Percentiles rank a stretch among this genome's conserved stretches.
Evolutionary conservation across 2,329 filamentous ascomycete genomes (phyloP).

Genomic region (Elsinoe fawcettii): DNA sequence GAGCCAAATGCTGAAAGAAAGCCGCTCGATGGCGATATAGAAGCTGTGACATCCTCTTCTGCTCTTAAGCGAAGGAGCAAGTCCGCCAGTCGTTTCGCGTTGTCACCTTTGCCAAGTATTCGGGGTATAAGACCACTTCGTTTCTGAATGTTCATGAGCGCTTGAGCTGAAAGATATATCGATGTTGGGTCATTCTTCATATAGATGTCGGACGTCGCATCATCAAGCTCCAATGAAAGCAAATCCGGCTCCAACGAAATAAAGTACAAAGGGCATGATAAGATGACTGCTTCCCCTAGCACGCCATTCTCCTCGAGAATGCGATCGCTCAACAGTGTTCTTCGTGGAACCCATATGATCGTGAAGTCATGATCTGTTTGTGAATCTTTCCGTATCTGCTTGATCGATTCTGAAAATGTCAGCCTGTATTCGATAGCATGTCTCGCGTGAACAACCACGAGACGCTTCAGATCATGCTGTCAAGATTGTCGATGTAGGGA

Average conservation of each 20-base stretch:
- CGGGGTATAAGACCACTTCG: slow-evolving; percentile 88
- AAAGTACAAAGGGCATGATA: slow-evolving; percentile 81
- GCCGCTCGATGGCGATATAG: slow-evolving; percentile 34
- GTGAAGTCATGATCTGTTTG: slow-evolving; percentile 92
- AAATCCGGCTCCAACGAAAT: slow-evolving; percentile 87
- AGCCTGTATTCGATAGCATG: slow-evolving; percentile 35
- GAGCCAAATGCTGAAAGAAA: slow-evolving; percentile 54
- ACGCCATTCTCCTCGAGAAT: slow-evolving; percentile 89
- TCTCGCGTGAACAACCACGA: slow-evolving; percentile 6
- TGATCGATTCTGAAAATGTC: slow-evolving; percentile 70
- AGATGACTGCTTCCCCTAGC: slow-evolving; percentile 81
- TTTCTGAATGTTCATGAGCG: slow-evolving; percentile 88
- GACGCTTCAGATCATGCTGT: slow-evolving; percentile 20
- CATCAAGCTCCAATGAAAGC: slow-evolving; percentile 80
- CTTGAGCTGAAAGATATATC: slow-evolving; percentile 81
- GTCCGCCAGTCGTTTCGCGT: slow-evolving; percentile 81
- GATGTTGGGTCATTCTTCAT: slow-evolving; percentile 83
- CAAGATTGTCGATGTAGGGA: slow-evolving; percentile 26
- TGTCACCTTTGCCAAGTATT: slow-evolving; percentile 91
- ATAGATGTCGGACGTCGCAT: slow-evolving; percentile 81
- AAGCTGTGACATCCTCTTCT: slow-evolving; percentile 60
- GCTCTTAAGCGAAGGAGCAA: slow-evolving; percentile 84
- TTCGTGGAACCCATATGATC: slow-evolving; percentile 89
- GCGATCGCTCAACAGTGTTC: slow-evolving; percentile 84
- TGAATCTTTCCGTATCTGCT: slow-evolving; percentile 77